Base-by-base conservation (phyloP, 306 rosid genomes). In the Pterocarpus santalinus region DNA sequence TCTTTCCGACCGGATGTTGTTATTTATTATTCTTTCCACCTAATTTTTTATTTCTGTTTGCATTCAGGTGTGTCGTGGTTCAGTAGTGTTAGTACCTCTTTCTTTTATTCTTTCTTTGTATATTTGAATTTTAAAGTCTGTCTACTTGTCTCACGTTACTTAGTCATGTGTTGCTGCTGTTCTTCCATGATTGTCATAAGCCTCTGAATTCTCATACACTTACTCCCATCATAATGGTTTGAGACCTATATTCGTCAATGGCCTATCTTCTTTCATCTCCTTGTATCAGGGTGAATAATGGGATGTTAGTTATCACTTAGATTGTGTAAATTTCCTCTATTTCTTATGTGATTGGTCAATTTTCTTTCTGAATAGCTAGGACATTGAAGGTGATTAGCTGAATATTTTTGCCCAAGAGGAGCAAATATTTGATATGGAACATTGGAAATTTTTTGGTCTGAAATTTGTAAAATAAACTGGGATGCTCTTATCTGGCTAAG, bases 381-480 rank as follows among this genome's bases (percentile, higher is more conserved):
- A 65, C 51, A 58, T 11, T 10, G 28, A 80, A 36, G 55, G 14
- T 17, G 17, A 49, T 33, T 36, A 14, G 53, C 17, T 46, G 47
- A 14, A 52, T 71, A 65, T 81, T 5, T 65, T 69, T 16, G 57
- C 60, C 15, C 5, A 51, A 12, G 72, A 47, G 69, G 68, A 65
- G 34, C 30, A 74, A 28, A 15, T 61, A 55, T 46, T 47, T 75
- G 12, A 12, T 36, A 22, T 57, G 38, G 77, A 28, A 57, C 10
- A 30, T 36, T 39, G 41, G 5, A 52, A 14, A 51, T 2, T 52
- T 38, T 62, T 73, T 38, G n/a, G 38, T 14, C 15, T 28, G 46
- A 72, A 71, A 56, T 41, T 72, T 51, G 60, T 53, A 51, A n/a
- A 80, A 28, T 80, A 72, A 62, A 44, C 63, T 28, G 36, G 65